These are phyloP conservation scores for Xylariaceae sp. DNA, from an alignment of 2,329 filamentous ascomycete species.

Conservation along the genomic window DNA sequence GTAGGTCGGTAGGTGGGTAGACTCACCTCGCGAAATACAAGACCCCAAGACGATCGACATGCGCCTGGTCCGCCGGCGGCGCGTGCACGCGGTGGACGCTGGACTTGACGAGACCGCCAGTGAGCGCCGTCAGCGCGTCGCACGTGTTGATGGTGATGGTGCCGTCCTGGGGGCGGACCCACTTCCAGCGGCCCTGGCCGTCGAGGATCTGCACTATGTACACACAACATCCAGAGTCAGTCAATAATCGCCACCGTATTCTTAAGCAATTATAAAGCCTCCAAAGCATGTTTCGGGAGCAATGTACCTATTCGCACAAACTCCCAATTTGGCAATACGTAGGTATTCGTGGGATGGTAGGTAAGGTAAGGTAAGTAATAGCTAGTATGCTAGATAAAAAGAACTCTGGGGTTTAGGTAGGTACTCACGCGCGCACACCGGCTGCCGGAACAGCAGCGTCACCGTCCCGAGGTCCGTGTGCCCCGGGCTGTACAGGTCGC, in stretches of 20 bases:
- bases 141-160: conserved; percentile 53
- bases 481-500: conserved; percentile 45
- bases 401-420: no score
- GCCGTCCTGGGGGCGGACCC: conserved; percentile 47
- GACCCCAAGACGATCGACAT: conserved; percentile 29
- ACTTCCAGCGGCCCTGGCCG: conserved; percentile 48
- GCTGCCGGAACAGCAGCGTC: conserved; percentile 58
- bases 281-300: no score
- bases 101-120: conserved; percentile 46
- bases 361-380: no score
- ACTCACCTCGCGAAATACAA: conserved; percentile 29
- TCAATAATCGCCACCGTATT: no score
- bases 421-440: conserved; percentile 54
- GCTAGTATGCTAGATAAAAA: no score
- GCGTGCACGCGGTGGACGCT: conserved; percentile 39
- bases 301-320: no score
- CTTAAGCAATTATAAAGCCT: no score
- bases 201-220: conserved; percentile 57
- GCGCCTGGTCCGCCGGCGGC: conserved; percentile 29
- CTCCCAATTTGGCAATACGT: no score
- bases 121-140: conserved; percentile 50
- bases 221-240: no score
- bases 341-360: no score
- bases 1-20: neutral
- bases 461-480: conserved; percentile 59